These are phyloP conservation scores for Hydnomerulius pinastri DNA, from an alignment of 768 basidiomycete genomes.

Conservation along the genomic window DNA sequence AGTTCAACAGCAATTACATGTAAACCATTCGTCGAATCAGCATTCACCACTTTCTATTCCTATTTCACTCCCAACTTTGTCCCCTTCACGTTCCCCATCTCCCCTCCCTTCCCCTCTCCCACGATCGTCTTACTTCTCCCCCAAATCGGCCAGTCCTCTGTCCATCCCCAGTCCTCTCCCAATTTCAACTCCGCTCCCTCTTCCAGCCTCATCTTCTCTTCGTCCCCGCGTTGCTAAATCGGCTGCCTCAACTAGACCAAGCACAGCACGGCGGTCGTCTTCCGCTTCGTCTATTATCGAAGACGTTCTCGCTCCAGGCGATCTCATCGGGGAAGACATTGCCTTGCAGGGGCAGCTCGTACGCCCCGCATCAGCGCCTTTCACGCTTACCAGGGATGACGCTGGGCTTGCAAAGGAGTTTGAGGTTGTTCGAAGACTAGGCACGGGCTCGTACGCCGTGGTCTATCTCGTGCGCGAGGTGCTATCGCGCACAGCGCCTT, in stretches of 20 bases:
- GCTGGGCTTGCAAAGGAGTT: conserved; percentile 64
- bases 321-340: conserved; percentile 70
- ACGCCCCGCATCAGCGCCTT: conserved; percentile 48
- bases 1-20: neutral
- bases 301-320: conserved; percentile 70
- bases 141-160: conserved; percentile 32
- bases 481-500: conserved; percentile 38
- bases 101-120: conserved; percentile 31
- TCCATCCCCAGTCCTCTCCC: conserved; percentile 38
- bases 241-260: conserved; percentile 25
- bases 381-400: conserved; percentile 36
- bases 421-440: conserved; percentile 83
- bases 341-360: conserved; percentile 67
- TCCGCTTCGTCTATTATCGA: conserved; percentile 35
- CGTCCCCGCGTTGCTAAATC: conserved; percentile 39
- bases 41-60: conserved; percentile 16
- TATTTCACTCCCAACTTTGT: conserved; percentile 5
- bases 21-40: conserved; percentile 12
- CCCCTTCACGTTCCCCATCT: conserved; percentile 19
- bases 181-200: conserved; percentile 30
- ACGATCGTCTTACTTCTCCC: conserved; percentile 33
- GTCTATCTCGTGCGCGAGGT: conserved; percentile 90
- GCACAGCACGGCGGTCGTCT: conserved; percentile 28
- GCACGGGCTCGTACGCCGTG: conserved; percentile 90
- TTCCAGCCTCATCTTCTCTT: conserved; percentile 35